Percentiles rank a stretch among this genome's conserved stretches.
phyloP scores from a whole-genome alignment of 257 asterid species.

The Gentiana dahurica region DNA sequence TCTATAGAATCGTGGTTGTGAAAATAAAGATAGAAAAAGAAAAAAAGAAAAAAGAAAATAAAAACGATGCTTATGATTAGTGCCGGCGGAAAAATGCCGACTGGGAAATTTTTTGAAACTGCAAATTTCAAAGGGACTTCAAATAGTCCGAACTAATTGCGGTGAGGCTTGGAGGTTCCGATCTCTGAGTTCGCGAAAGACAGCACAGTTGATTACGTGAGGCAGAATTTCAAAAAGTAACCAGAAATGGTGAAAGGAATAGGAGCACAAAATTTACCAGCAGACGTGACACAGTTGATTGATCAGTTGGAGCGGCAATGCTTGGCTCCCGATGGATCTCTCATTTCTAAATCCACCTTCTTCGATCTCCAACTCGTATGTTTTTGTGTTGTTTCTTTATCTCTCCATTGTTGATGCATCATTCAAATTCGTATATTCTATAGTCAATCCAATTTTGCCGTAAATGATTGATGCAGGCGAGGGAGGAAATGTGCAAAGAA shows the following conservation, averaged over 20 bases:
- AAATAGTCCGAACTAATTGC: no score
- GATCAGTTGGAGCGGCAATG: conserved; percentile 96
- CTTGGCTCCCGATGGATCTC: conserved; percentile 94
- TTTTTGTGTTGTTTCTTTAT: conserved; percentile 4
- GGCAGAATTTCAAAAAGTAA: background rate
- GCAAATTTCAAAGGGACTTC: background rate
- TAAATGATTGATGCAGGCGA: conserved; percentile 51
- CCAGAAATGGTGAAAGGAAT: conserved; percentile 21
- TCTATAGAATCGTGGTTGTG: no score
- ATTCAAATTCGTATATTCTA: background rate
- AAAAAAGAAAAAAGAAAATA: background rate
- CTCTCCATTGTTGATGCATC: background rate
- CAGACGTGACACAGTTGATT: conserved; percentile 60
- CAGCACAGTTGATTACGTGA: background rate
- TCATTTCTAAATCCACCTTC: conserved; percentile 78
- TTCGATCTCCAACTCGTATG: conserved; percentile 72
- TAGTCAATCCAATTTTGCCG: background rate
- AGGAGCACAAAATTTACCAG: conserved; percentile 54
- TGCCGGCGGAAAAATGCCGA: background rate
- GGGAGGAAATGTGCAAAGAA: conserved; percentile 94
- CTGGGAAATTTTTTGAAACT: background rate
- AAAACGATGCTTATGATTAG: background rate
- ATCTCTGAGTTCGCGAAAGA: no score
- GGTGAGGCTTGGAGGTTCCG: no score
- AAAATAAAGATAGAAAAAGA: background rate